Evolutionary conservation across 441 rosid genomes (phyloP), one percentile per base, ranked within the genome.

Genomic region (Syzygium syzygioides): DNA sequence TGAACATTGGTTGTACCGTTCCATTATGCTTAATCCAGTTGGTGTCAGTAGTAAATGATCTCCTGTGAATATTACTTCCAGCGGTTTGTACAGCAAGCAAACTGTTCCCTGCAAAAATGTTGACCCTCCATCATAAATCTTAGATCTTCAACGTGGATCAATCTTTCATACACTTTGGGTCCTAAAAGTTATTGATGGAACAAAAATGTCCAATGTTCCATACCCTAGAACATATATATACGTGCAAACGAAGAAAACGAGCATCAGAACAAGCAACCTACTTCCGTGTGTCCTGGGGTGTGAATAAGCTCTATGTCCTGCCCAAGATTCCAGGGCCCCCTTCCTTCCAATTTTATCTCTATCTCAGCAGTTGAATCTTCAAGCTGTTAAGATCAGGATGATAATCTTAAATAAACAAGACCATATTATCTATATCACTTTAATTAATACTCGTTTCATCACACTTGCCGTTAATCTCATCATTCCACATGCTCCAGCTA

Each of bases 311-410:
- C 90, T 14, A 95, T 52, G 68, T 93, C 95, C 86, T 87, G 90
- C 45, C 92, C 88, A 79, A 93, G 89, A 86, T 85, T 94, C 97
- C 97, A 95, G 62, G 97, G 94, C 87, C 97, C 96, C n/a, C 89
- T 90, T 68, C 97, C 97, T 88, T 92, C 94, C 86, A 95, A 93
- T 91, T 94, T 94, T 59, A 90, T 90, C 91, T 95, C 96, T 57
- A 94, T 93, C 91, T 94, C 95, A 91, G 87, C 32, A 45, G 96
- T 95, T 79, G 91, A 86, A 86, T 66, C 88, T 90, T 93, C 92
- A 68, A 94, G 94, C 96, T 95, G 89, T 14, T 6, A 48, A 25
- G 32, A 26, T 85, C 52, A 54, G 62, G 62, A 34, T 53, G 56
- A 55, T 55, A 57, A 85, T 55, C n/a, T 85, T 54, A 19, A 41